Percentiles rank a stretch among this genome's conserved stretches.
Evolutionary conservation across 352 stramenopile genomes (phyloP).

Genomic region (Pythium dissotocum): DNA sequence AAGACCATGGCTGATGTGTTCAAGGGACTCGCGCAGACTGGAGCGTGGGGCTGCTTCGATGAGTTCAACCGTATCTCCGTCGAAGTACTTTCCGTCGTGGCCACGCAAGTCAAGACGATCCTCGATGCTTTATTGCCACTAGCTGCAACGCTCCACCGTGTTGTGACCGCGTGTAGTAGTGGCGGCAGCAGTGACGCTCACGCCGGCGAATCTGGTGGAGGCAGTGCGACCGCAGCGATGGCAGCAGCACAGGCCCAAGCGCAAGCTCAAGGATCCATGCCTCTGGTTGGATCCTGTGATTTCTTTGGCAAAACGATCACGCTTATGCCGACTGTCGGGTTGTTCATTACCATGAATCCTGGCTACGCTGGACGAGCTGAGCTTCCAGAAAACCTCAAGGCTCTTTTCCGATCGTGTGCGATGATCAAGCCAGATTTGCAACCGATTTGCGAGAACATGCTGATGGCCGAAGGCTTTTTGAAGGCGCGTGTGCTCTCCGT

Average conservation of each 20-base stretch:
- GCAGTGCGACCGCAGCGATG: background rate
- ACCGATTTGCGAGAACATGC: slow-evolving; percentile 94
- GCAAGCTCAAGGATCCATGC: slow-evolving; percentile 21
- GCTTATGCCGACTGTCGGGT: slow-evolving; percentile 81
- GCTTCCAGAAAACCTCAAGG: slow-evolving; percentile 93
- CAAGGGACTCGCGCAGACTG: slow-evolving; percentile 91
- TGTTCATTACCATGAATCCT: slow-evolving; percentile 96
- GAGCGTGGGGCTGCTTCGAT: slow-evolving; percentile 96
- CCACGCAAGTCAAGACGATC: slow-evolving; percentile 97
- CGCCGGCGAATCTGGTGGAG: slow-evolving; percentile 9
- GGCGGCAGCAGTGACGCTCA: slow-evolving; percentile 23
- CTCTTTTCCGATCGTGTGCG: slow-evolving; percentile 89
- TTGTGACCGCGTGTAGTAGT: slow-evolving; percentile 24
- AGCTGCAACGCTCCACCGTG: slow-evolving; percentile 27
- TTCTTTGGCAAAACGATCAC: slow-evolving; percentile 90
- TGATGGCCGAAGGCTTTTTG: slow-evolving; percentile 93
- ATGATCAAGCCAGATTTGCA: slow-evolving; percentile 92
- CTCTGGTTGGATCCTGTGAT: slow-evolving; percentile 73
- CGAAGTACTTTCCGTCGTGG: slow-evolving; percentile 95
- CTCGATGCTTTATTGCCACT: slow-evolving; percentile 80
- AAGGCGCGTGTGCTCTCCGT: slow-evolving; percentile 77
- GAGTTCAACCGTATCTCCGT: slow-evolving; percentile 97
- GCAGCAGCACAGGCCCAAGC: slow-evolving; percentile 16
- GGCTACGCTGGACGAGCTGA: slow-evolving; percentile 91
- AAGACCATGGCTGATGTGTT: slow-evolving; percentile 97